These are phyloP conservation scores for Amanita pallidorosea DNA, from an alignment of 768 basidiomycete species.

Conservation along the genomic window DNA sequence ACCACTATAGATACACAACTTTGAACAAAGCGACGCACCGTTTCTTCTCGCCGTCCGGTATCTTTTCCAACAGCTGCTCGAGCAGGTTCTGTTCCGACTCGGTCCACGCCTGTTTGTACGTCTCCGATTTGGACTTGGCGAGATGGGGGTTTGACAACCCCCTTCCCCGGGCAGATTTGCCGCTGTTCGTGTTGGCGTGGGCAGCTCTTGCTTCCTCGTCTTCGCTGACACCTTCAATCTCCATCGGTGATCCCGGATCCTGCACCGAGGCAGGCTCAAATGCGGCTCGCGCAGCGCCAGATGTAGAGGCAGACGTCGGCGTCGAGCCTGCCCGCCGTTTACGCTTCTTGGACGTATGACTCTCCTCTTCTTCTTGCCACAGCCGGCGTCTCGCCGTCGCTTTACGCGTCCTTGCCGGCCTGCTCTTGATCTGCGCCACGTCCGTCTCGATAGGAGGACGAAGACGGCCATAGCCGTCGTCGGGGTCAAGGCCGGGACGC, in stretches of 20 bases:
- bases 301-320: not conserved
- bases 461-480: not conserved
- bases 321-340: not conserved
- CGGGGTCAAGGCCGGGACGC: not conserved
- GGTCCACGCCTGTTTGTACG: conserved; percentile 79
- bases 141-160: not conserved
- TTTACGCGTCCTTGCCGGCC: not conserved
- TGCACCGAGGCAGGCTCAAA: not conserved
- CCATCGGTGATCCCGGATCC: not conserved
- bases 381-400: not conserved
- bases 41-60: conserved; percentile 69
- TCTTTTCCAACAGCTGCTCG: conserved; percentile 63
- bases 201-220: not conserved
- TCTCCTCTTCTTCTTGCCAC: not conserved
- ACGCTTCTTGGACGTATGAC: not conserved
- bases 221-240: not conserved
- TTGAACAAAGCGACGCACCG: conserved; percentile 30
- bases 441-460: not conserved
- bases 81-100: conserved; percentile 67
- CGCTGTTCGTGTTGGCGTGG: not conserved
- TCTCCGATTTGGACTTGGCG: conserved; percentile 46
- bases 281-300: not conserved
- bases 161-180: not conserved
- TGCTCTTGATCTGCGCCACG: not conserved
- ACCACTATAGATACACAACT: not conserved